Evolutionary conservation across 208 protist species (phyloP), one percentile per base, ranked within the genome.

Genomic region (Vickermania ingenoplastis): DNA sequence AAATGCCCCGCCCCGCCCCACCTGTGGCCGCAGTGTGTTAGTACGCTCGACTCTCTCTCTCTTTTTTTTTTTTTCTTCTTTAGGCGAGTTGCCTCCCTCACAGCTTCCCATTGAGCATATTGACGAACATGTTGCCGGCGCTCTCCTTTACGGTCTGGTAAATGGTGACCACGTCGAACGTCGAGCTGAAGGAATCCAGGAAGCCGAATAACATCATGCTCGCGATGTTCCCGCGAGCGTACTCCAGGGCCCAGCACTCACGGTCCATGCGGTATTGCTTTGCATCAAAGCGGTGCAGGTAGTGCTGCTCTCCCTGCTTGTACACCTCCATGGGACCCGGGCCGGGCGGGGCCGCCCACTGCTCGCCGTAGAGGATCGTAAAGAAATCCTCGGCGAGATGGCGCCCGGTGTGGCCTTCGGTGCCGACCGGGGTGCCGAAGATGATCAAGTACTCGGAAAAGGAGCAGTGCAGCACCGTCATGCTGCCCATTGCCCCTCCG

Each of bases 371-470:
- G 17, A 95, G 71, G 49, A 97, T 94, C 45, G 73, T 95, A 69
- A 95, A 95, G 65, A 83, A 97, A 64, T 94, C 86, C 29, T 92
- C 87, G 13, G 83, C 80, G 61, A 85, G 81, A 64, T 83, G 85
- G 27, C 89, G 84, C 51, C 92, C 92, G 13, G 80, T 85, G 84
- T 95, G 86, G 24, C 89, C 92, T 61, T 97, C 83, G 2, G 92
- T 95, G 23, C 92, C 89, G 13, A 90, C 69, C 2, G 83, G 45
- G 1, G 89, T 87, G 53, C 89, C 92, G 61, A 97, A 97, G 56
- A 97, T 91, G 60, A 97, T 95, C 53, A 97, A 50, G 77, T 96
- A 95, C 79, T 97, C 86, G 13, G 86, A 90, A 62, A 95, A 79
- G 59, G 91, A 97, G 71, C 73, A 82, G 68, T 92, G 86, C 52